phyloP scores from a whole-genome alignment of 2,329 filamentous ascomycete genomes.

The Penicillium thymicola region DNA sequence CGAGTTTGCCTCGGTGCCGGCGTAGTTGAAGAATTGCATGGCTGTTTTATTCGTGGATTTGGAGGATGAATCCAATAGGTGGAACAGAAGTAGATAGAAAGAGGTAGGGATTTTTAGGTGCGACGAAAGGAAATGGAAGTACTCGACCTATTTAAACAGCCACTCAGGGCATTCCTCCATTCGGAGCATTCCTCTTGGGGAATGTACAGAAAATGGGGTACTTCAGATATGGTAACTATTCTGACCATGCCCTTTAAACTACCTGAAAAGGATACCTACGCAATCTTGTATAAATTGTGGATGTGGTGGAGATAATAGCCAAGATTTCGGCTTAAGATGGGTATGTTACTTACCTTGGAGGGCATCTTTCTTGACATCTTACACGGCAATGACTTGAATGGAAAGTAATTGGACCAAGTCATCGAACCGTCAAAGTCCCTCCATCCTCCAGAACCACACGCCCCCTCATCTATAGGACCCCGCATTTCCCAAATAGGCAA shows the following conservation, averaged over 20 bases:
- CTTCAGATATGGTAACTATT: no score
- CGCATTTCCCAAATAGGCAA: neutral
- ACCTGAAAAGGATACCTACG: no score
- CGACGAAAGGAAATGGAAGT: no score
- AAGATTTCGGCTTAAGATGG: neutral
- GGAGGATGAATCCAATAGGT: neutral
- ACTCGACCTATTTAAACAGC: no score
- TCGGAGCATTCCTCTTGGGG: no score
- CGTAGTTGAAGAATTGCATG: slow-evolving; percentile 10
- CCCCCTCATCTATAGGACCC: neutral
- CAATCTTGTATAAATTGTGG: no score
- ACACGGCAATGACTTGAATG: neutral
- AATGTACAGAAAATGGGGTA: no score
- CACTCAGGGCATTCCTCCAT: no score
- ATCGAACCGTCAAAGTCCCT: neutral
- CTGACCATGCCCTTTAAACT: no score
- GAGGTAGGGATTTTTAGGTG: no score
- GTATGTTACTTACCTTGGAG: neutral
- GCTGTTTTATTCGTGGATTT: neutral
- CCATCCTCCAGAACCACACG: neutral
- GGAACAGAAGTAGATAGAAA: no score
- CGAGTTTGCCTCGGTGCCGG: slow-evolving; percentile 9
- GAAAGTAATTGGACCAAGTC: neutral
- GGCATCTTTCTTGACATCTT: neutral
- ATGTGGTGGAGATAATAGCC: neutral